phyloP scores from a whole-genome alignment of 352 stramenopile species.

The Blastocystis sp. region DNA sequence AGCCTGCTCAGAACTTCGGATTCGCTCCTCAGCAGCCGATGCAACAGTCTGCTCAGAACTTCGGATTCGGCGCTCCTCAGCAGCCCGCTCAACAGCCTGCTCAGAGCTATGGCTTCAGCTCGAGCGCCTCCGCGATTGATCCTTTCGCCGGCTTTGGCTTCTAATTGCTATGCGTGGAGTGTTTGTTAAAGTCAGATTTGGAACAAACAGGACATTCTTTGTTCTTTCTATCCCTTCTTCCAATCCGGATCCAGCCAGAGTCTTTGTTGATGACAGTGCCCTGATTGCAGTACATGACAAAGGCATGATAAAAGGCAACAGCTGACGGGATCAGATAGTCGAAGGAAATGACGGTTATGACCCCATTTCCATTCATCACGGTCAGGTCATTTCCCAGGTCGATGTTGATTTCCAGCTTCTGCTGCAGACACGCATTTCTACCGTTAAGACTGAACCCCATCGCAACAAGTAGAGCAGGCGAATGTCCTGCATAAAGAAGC shows the following conservation, averaged over 20 bases:
- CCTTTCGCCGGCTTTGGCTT: slow-evolving; percentile 59
- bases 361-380: slow-evolving; percentile 39
- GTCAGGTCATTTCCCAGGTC: slow-evolving; percentile 21
- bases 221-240: neutral
- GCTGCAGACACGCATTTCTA: slow-evolving; percentile 37
- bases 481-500: slow-evolving; percentile 6
- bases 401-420: neutral
- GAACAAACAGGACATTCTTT: slow-evolving; percentile 13
- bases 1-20: slow-evolving; percentile 23
- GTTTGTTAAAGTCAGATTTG: neutral
- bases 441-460: no score
- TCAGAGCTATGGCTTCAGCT: no score
- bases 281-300: slow-evolving; percentile 49
- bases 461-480: slow-evolving; percentile 13
- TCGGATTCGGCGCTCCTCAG: neutral
- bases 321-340: neutral
- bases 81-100: neutral
- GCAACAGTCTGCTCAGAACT: neutral
- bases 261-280: slow-evolving; percentile 25
- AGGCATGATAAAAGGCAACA: slow-evolving; percentile 33
- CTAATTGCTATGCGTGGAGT: slow-evolving; percentile 7
- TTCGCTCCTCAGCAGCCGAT: neutral
- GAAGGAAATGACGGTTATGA: slow-evolving; percentile 34
- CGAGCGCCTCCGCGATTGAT: neutral
- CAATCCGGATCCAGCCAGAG: neutral